Conservation (phyloP, 140 eudicot genomes). For the Stevia rebaudiana region DNA sequence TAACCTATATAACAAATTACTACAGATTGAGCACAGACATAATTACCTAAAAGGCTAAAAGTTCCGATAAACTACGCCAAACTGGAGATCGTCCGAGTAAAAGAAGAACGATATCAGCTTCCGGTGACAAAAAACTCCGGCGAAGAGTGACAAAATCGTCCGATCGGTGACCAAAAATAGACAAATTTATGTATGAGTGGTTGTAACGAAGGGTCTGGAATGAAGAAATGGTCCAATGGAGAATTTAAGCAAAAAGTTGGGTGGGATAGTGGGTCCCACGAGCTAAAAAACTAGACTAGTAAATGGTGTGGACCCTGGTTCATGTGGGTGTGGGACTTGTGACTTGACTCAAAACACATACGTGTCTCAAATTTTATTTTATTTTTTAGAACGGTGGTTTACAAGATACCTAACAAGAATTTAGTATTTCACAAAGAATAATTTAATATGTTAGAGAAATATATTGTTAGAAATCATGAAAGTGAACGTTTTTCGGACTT, state of each 20-base stretch:
- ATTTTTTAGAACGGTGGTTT: too few relatives aligned
- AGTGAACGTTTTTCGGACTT: background rate
- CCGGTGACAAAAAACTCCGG: conserved; percentile 13
- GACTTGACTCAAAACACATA: too few relatives aligned
- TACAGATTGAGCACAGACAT: background rate
- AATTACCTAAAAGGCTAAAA: conserved; percentile 23
- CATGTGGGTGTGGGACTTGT: background rate
- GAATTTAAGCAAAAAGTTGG: background rate
- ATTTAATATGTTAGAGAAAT: too few relatives aligned
- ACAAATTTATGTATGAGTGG: background rate
- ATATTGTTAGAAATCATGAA: too few relatives aligned
- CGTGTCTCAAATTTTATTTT: too few relatives aligned
- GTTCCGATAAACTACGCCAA: background rate
- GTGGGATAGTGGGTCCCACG: conserved; percentile 14
- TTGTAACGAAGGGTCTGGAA: conserved; percentile 21
- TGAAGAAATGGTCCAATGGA: background rate
- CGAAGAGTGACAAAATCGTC: conserved; percentile 4
- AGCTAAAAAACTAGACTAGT: background rate
- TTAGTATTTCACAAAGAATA: too few relatives aligned
- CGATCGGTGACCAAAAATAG: conserved; percentile 11
- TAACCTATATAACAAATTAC: background rate
- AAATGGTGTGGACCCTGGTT: background rate
- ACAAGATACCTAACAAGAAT: too few relatives aligned
- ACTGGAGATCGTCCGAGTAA: background rate
- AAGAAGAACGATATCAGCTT: background rate